These are phyloP conservation scores for Lavandula angustifolia DNA, from an alignment of 257 asterid species.

Conservation along the genomic window DNA sequence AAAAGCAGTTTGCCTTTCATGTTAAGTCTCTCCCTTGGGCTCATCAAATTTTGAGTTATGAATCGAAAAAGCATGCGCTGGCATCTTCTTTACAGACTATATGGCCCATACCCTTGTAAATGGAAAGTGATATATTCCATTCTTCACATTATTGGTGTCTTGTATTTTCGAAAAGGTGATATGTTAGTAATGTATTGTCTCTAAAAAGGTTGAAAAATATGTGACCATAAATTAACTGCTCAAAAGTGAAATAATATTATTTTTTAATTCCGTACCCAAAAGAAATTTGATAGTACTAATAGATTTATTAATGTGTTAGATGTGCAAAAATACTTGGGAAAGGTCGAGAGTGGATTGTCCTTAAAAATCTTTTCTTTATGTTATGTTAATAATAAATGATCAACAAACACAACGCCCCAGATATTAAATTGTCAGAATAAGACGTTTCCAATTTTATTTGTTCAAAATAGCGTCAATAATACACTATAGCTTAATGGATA, in stretches of 20 bases:
- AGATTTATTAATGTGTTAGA: too few relatives aligned
- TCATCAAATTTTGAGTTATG: not conserved
- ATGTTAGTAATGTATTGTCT: too few relatives aligned
- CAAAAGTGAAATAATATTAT: too few relatives aligned
- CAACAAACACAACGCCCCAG: not conserved
- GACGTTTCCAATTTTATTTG: not conserved
- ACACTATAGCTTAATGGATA: not conserved
- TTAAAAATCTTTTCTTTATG: not conserved
- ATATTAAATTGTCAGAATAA: not conserved
- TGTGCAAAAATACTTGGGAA: too few relatives aligned
- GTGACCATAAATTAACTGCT: too few relatives aligned
- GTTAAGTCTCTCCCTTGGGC: not conserved
- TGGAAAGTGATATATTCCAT: too few relatives aligned
- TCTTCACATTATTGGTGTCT: too few relatives aligned
- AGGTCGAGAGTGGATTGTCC: too few relatives aligned
- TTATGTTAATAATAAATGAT: not conserved
- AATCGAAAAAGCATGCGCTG: not conserved
- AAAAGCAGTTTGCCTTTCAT: not conserved
- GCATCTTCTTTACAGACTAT: conserved; percentile 26
- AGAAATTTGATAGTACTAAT: too few relatives aligned
- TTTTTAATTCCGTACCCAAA: too few relatives aligned
- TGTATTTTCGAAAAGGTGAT: too few relatives aligned
- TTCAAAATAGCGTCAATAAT: not conserved
- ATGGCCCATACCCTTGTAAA: not conserved
- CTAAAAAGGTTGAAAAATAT: too few relatives aligned